A percentile compares a stretch with the other conserved stretches of the same genome.
Evolutionary conservation across 345 rosid species (phyloP).

Genomic region (Eucalyptus victrix): DNA sequence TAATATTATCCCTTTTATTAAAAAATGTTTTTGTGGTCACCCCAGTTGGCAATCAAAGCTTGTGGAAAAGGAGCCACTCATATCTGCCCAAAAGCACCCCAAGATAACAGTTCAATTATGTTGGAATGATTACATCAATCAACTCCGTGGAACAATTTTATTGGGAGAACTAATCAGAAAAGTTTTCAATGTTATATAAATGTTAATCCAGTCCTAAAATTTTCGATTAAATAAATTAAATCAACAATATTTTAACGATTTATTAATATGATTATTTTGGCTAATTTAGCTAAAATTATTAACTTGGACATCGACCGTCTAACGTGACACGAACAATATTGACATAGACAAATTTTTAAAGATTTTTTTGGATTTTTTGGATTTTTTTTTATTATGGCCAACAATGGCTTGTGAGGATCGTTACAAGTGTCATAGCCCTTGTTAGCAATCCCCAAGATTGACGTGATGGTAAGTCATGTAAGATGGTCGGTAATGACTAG

Average conservation of each 20-base stretch:
- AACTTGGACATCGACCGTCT: rapidly evolving
- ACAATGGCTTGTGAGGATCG: rapidly evolving
- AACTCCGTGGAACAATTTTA: background rate
- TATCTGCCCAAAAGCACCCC: background rate
- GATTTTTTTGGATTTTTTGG: background rate
- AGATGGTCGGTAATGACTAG: rapidly evolving
- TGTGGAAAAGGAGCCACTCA: background rate
- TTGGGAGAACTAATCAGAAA: background rate
- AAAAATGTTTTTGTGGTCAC: background rate
- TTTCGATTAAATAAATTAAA: background rate
- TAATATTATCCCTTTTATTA: background rate
- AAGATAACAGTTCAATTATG: background rate
- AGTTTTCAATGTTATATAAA: background rate
- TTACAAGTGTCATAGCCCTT: rapidly evolving
- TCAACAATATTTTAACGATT: rapidly evolving
- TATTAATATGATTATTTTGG: rapidly evolving
- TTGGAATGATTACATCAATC: background rate
- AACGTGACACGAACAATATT: rapidly evolving
- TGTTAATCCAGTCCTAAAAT: rapidly evolving
- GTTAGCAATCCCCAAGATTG: rapidly evolving
- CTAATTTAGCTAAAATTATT: background rate
- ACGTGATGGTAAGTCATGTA: rapidly evolving
- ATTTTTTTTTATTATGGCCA: no score
- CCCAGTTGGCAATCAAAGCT: background rate
- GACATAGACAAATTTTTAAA: rapidly evolving